phyloP scores from a whole-genome alignment of 2,329 filamentous ascomycete genomes.

The Alternaria brassicicola region DNA sequence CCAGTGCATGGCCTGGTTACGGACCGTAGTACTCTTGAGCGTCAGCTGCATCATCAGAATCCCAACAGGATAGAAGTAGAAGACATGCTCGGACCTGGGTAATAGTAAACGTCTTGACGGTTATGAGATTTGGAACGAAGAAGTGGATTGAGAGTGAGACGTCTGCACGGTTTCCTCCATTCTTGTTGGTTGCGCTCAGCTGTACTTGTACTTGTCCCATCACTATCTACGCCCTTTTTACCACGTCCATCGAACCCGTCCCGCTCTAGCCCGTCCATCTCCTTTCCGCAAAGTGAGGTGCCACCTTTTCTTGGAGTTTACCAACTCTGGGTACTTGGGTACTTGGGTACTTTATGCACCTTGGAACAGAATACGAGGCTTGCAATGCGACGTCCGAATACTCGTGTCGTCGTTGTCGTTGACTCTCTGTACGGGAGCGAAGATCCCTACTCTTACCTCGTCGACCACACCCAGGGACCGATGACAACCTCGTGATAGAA shows the following conservation, averaged over 20 bases:
- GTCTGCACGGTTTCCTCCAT: neutral
- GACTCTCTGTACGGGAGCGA: too few relatives aligned
- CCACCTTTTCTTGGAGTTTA: neutral
- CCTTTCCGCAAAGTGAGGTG: neutral
- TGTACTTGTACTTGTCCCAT: neutral
- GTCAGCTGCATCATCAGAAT: conserved; percentile 28
- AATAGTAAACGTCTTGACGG: neutral
- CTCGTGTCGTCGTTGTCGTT: neutral
- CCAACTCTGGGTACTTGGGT: neutral
- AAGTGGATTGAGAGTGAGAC: neutral
- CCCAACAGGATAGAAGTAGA: conserved; percentile 4
- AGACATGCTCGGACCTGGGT: neutral
- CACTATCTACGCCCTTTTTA: neutral
- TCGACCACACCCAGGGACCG: too few relatives aligned
- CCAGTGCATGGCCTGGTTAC: conserved; percentile 53
- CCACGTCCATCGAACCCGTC: neutral
- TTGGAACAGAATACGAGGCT: neutral
- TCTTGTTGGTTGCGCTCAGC: neutral
- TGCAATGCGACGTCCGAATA: neutral
- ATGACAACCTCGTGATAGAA: too few relatives aligned
- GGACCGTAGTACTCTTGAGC: conserved; percentile 32
- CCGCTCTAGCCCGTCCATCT: neutral
- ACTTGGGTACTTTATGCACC: too few relatives aligned
- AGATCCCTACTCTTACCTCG: too few relatives aligned
- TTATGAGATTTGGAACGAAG: too few relatives aligned